Evolutionary conservation across 108 stramenopile species (phyloP), one percentile per base, ranked within the genome.

Genomic region (Pseudonitzschia multiseries): DNA sequence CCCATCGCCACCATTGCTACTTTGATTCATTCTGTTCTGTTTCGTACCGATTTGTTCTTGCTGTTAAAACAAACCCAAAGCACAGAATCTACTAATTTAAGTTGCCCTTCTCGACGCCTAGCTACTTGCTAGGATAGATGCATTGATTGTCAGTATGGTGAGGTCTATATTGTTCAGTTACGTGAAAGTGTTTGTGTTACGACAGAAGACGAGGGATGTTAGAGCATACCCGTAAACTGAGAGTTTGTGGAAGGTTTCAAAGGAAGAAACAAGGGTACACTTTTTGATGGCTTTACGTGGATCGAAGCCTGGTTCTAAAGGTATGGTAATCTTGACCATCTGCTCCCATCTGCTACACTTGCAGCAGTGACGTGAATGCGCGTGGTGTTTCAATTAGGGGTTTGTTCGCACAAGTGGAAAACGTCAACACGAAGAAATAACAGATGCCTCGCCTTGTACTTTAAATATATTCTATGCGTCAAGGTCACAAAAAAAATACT

Each of bases 1-100:
- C 26, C 54, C 54, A 56, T 56, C 54, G 10, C 24, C 54, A 56
- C 54, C 54, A 24, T 56, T 56, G 54, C 20, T 56, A 3, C 10
- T 56, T 56, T 56, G 54, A 10, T 56, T 56, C 54, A 56, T 51
- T 26, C n/a, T n/a, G n/a, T n/a, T n/a, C n/a, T n/a, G n/a, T 56
- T 56, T 22, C 4, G 21, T 24, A 3, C 54, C 2, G 4, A 9
- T 56, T 56, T 26, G 2, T 56, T 22, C 36, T 36, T 6, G 21
- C 24, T 26, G 24, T 10, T 26, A 2, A 56, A 56, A 56, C 24
- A 26, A 56, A 26, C 9, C 54, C 2, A 56, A 56, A 26, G n/a
- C 26, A 26, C 9, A 56, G 54, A 56, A 56, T 2, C 26, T 56
- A n/a, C n/a, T 26, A 24, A 26, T 22, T 26, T 26, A 21, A 24